Evolutionary conservation across 2,329 filamentous ascomycete genomes (phyloP).

Genomic region (Incumbomyces lentus): DNA sequence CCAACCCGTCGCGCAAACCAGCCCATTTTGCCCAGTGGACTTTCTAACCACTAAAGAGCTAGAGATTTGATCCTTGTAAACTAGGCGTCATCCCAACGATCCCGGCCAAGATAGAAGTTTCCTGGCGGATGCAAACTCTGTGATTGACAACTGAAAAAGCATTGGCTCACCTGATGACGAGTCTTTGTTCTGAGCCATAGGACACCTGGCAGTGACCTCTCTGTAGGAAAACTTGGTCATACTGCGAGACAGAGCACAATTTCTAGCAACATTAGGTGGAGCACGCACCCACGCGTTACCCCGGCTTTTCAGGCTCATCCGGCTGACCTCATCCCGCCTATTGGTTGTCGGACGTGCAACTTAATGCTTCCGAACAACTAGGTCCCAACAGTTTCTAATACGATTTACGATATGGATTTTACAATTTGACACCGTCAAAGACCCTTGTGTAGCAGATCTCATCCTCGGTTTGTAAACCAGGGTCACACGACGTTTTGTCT

Average conservation of each 20-base stretch:
- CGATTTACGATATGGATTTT: conserved; percentile 7
- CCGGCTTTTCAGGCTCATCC: neutral
- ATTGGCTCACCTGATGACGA: neutral
- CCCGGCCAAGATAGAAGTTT: neutral
- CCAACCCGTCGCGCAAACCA: no score
- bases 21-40: no score
- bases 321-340: neutral
- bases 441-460: conserved; percentile 2
- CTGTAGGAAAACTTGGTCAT: no score
- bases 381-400: conserved; percentile 8
- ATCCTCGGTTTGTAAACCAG: neutral
- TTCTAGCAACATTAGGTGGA: neutral
- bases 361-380: neutral
- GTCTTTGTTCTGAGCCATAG: neutral
- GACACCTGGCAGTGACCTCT: neutral
- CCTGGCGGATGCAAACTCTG: no score
- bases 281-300: conserved; percentile 1
- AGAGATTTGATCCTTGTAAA: neutral
- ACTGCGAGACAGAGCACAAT: neutral
- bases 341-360: neutral
- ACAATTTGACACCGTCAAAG: neutral
- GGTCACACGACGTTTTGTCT: conserved; percentile 2
- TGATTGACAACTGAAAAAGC: neutral
- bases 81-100: conserved; percentile 1
- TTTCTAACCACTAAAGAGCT: neutral